These are phyloP conservation scores for Puccinia polysora DNA, from an alignment of 1,284 basidiomycete species.

Conservation along the genomic window DNA sequence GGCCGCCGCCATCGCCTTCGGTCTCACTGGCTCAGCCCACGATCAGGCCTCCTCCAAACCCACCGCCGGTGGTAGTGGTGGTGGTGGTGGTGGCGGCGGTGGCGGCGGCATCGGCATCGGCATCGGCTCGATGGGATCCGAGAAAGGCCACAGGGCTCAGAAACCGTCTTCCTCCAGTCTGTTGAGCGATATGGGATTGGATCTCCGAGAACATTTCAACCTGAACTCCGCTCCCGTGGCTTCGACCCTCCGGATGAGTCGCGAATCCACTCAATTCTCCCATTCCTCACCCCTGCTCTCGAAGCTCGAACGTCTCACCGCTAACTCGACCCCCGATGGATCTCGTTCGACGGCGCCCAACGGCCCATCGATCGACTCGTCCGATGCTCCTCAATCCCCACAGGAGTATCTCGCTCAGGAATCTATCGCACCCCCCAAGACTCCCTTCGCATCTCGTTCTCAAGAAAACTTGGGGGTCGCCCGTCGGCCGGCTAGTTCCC, in stretches of 20 bases:
- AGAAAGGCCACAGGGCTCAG: not conserved
- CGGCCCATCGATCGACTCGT: not conserved
- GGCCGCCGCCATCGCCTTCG: too few relatives aligned
- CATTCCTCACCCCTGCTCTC: slow-evolving; percentile 3
- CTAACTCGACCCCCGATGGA: slow-evolving; percentile 13
- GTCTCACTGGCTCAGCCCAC: not conserved
- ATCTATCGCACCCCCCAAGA: not conserved
- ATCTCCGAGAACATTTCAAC: too few relatives aligned
- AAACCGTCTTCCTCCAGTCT: slow-evolving; percentile 1
- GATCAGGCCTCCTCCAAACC: too few relatives aligned
- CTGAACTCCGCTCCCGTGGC: not conserved
- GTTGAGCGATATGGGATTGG: not conserved
- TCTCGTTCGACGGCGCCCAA: too few relatives aligned
- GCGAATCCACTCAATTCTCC: slow-evolving; percentile 15
- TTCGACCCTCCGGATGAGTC: slow-evolving; percentile 9
- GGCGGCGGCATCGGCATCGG: too few relatives aligned
- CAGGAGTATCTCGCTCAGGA: not conserved
- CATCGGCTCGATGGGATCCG: not conserved
- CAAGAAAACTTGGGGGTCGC: not conserved
- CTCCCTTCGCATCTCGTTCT: slow-evolving; percentile 7
- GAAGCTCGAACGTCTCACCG: slow-evolving; percentile 14
- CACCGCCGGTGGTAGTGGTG: not conserved
- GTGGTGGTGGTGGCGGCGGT: too few relatives aligned
- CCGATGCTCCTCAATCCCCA: not conserved
- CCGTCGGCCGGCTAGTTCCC: slow-evolving; percentile 10